Percentiles rank a stretch among this genome's conserved stretches.
Evolutionary conservation across 2,329 filamentous ascomycete species (phyloP).

Genomic region (Paradendryphiella salina): DNA sequence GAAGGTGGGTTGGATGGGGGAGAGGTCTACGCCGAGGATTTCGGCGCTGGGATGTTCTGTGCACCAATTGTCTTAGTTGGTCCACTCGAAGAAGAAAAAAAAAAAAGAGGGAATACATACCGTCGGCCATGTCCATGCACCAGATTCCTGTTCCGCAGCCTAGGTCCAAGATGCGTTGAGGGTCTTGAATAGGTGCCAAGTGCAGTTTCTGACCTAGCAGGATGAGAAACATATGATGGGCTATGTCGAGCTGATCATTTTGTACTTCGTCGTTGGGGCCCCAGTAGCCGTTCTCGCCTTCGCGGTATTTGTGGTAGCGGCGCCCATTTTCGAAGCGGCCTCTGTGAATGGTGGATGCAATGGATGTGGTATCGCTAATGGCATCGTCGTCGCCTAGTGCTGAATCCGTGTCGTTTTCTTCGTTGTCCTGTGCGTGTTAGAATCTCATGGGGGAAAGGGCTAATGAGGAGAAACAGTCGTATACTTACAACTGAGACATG

Average conservation of each 20-base stretch:
- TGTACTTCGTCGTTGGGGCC: conserved; percentile 38
- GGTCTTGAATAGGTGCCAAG: conserved; percentile 28
- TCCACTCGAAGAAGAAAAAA: background rate
- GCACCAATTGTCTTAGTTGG: background rate
- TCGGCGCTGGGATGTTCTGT: conserved; percentile 36
- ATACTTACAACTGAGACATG: conserved; percentile 15
- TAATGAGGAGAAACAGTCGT: background rate
- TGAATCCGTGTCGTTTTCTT: conserved; percentile 26
- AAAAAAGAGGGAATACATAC: conserved; percentile 3
- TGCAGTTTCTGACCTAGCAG: conserved; percentile 30
- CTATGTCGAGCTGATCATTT: conserved; percentile 36
- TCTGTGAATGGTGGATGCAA: conserved; percentile 35
- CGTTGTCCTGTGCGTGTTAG: conserved; percentile 10
- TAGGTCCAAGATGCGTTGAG: conserved; percentile 27
- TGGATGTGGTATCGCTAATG: conserved; percentile 38
- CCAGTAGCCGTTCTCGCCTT: conserved; percentile 40
- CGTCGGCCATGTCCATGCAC: conserved; percentile 35
- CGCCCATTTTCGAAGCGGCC: conserved; percentile 42
- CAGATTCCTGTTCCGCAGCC: conserved; percentile 39
- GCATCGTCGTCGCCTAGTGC: conserved; percentile 10
- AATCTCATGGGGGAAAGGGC: background rate
- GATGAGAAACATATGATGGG: conserved; percentile 33
- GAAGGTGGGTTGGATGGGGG: conserved; percentile 53
- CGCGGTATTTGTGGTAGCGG: conserved; percentile 38
- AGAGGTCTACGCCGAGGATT: conserved; percentile 53